Evolutionary conservation across 768 basidiomycete genomes (phyloP), one percentile per base, ranked within the genome.

Genomic region (Rhizopogon rudus): DNA sequence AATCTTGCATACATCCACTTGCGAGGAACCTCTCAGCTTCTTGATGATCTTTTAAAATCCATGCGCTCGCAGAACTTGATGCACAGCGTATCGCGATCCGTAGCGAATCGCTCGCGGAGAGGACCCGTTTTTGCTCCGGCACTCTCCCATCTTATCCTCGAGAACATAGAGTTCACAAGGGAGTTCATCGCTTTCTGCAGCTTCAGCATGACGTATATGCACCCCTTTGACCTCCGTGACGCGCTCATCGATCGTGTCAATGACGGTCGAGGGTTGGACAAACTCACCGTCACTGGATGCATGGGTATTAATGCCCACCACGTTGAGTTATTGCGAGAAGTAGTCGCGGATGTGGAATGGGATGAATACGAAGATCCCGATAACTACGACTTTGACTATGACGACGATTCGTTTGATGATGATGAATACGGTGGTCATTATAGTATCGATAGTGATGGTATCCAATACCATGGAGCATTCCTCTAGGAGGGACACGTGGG

Each of bases 201-300:
- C 7, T 33, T 33, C 31, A 33, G 31, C 31, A 35, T 14, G 16
- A 14, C 35, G 2, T 31, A 3, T 3, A n/a, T 16, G 20, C 9
- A 3, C 10, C 5, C 31, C 6, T 33, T 16, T 25, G 52, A 53
- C 20, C 20, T 53, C n/a, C 5, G 8, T n/a, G 46, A 53, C 20
- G 52, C 37, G 33, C 52, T 53, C 52, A 33, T 53, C 22, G 52
- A 48, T 51, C 52, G 52, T 17, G 46, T 8, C 14, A 53, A 53
- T 43, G 20, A 46, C 31, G 48, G 31, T 53, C 44, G 14, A 20
- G 41, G 37, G n/a, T 14, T 53, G 17, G 44, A 53, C 16, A 29
- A 12, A 17, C 52, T 53, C 8, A 1, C 33, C 7, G n/a, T 53
- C n/a, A n/a, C 43, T 25, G 6, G 9, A 17, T 53, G 52, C 14